Conservation (phyloP, 495 filamentous ascomycete species). For the Thermothielavioides terrestris region DNA sequence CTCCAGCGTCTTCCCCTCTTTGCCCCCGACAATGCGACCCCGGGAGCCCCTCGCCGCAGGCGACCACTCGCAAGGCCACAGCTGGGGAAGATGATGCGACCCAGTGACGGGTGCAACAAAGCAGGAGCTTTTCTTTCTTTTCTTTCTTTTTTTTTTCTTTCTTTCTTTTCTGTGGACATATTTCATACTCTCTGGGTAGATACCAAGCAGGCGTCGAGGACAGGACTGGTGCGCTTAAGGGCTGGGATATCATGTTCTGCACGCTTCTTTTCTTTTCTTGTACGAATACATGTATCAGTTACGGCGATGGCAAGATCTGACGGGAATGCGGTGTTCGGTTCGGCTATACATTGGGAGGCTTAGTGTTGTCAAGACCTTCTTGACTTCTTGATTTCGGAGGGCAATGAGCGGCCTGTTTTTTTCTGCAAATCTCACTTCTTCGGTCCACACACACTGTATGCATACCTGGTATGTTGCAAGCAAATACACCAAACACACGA, state of each 20-base stretch:
- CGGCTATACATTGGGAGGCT: not conserved
- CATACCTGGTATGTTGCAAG: too few species aligned
- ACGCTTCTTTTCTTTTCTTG: not conserved
- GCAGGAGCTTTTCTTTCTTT: too few species aligned
- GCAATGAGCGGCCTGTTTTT: too few species aligned
- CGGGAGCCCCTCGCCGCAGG: constrained; percentile 9
- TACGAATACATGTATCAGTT: constrained; percentile 3
- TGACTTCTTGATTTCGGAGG: too few species aligned
- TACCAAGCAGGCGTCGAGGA: constrained; percentile 10
- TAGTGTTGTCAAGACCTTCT: too few species aligned
- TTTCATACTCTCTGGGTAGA: constrained; percentile 10
- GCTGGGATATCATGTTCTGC: not conserved
- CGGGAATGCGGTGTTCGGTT: not conserved
- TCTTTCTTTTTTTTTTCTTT: too few species aligned
- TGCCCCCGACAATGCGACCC: constrained; percentile 30
- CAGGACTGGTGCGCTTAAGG: not conserved
- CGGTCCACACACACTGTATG: too few species aligned
- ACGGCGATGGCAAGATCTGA: not conserved
- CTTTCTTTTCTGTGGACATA: constrained; percentile 7
- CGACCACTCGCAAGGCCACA: constrained; percentile 15
- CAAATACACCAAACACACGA: too few species aligned
- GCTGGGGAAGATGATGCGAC: constrained; percentile 23
- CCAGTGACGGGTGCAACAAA: not conserved
- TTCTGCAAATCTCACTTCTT: too few species aligned
- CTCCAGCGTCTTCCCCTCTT: constrained; percentile 27